These are phyloP conservation scores for Hypericum perforatum DNA, from an alignment of 345 rosid species.

Conservation along the genomic window DNA sequence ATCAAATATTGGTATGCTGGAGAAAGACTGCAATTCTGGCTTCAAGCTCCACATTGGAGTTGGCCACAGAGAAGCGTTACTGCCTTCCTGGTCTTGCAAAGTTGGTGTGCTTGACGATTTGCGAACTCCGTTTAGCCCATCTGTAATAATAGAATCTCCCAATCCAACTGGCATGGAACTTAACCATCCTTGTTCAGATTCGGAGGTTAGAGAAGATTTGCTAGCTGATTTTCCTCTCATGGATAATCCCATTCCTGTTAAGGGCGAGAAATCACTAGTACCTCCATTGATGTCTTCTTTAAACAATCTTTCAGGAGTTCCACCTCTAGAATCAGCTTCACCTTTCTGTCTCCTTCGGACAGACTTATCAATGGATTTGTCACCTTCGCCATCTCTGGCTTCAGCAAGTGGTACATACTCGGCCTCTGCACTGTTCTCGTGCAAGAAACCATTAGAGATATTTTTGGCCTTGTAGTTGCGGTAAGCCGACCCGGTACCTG, in stretches of 20 bases:
- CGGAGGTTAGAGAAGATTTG: conserved; percentile 23
- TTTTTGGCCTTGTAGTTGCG: conserved; percentile 14
- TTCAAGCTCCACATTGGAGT: conserved; percentile 52
- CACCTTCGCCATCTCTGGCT: conserved; percentile 32
- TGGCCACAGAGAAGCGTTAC: conserved; percentile 34
- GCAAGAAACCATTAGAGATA: conserved; percentile 14
- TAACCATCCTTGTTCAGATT: conserved; percentile 35
- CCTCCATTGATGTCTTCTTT: conserved; percentile 42
- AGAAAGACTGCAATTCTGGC: conserved; percentile 38
- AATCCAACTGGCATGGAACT: conserved; percentile 25
- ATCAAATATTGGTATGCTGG: conserved; percentile 55
- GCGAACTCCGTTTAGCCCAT: conserved; percentile 39
- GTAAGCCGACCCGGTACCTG: conserved; percentile 19
- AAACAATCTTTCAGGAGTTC: conserved; percentile 46
- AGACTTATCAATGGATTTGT: conserved; percentile 32
- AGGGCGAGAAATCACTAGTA: conserved; percentile 34
- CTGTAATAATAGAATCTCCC: conserved; percentile 29
- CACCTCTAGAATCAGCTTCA: conserved; percentile 19
- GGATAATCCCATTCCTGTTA: conserved; percentile 54
- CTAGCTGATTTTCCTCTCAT: conserved; percentile 53
- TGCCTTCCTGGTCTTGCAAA: conserved; percentile 46
- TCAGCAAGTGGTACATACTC: conserved; percentile 27
- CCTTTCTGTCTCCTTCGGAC: conserved; percentile 44
- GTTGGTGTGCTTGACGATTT: conserved; percentile 74
- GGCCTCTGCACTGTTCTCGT: conserved; percentile 16